Percentiles rank a stretch among this genome's conserved stretches.
Conservation (phyloP, 2,329 filamentous ascomycete genomes). For the Sclerotinia borealis region DNA sequence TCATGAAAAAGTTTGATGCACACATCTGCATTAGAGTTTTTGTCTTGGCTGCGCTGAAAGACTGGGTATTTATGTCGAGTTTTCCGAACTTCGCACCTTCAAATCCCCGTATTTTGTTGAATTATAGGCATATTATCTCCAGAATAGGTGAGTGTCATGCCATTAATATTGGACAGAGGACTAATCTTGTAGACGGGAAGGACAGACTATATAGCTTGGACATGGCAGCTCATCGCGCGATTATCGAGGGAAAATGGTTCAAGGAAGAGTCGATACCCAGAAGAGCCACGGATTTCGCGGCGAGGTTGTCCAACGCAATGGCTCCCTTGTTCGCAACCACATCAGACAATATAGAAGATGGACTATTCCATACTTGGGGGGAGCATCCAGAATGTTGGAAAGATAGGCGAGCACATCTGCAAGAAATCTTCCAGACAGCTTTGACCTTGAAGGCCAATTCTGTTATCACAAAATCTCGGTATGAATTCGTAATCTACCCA, state of each 20-base stretch:
- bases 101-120: not conserved
- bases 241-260: slow-evolving; percentile 4
- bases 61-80: slow-evolving; percentile 16
- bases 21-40: slow-evolving; percentile 6
- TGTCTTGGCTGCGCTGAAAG: slow-evolving; percentile 6
- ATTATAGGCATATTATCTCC: slow-evolving; percentile 12
- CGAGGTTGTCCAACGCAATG: slow-evolving; percentile 6
- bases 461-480: slow-evolving; percentile 9
- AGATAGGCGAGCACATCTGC: slow-evolving; percentile 12
- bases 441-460: slow-evolving; percentile 15
- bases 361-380: slow-evolving; percentile 12
- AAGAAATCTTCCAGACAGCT: slow-evolving; percentile 16
- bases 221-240: slow-evolving; percentile 12
- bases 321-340: slow-evolving; percentile 10
- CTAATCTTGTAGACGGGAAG: slow-evolving; percentile 8
- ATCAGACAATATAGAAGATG: not conserved
- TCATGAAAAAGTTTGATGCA: not conserved
- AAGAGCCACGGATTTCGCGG: slow-evolving; percentile 8
- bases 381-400: slow-evolving; percentile 4
- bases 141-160: slow-evolving; percentile 1
- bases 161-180: no score
- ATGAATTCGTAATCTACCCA: slow-evolving; percentile 16
- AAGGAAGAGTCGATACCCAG: slow-evolving; percentile 4
- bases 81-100: slow-evolving; percentile 14
- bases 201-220: slow-evolving; percentile 12